Base-by-base conservation (phyloP, 805 yeast genomes). In the Saccharomycopsis sp. region DNA sequence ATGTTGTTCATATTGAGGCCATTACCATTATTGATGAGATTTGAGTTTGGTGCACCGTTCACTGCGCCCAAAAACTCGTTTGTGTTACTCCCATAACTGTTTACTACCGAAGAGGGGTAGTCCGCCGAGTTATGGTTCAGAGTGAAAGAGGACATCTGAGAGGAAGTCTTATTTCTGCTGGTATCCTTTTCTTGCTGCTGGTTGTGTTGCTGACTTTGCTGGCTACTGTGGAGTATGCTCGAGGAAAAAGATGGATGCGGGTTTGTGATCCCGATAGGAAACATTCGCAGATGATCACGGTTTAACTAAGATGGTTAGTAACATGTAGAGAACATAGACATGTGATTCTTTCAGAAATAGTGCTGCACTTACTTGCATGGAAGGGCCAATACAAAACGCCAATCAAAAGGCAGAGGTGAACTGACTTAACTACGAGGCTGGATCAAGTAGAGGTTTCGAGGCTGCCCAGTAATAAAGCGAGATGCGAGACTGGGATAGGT, bases 1-100 rank as follows among this genome's bases (percentile, higher is more conserved):
- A 20, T 23, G n/a, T 44, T 73, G 63, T 67, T 71, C 24, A 77
- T 73, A 61, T 70, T 71, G 61, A 71, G 70, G n/a, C 76, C 71
- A 15, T 77, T 12, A 19, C 15, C 22, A 22, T 49, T 34, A 23
- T 52, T 56, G 29, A 15, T 22, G 15, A 41, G 55, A 44, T 63
- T 54, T 47, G 63, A 7, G 22, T 44, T 44, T 3, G 19, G 8
- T 9, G 8, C 14, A 35, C 14, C 22, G 22, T 44, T 44, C 7
- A 7, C 22, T 7, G 19, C 12, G 49, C 22, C 49, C 19, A 44
- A 7, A 12, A 44, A 17, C 22, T 19, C 49, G 22, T 44, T 44
- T 3, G 49, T 12, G 7, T 3, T 12, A 38, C 57, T 55, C 3
- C 52, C 52, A 47, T 38, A 62, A 57, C 64, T 65, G 35, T 60